Conservation (phyloP, 805 yeast genomes). For the Candida parachauliodes region DNA sequence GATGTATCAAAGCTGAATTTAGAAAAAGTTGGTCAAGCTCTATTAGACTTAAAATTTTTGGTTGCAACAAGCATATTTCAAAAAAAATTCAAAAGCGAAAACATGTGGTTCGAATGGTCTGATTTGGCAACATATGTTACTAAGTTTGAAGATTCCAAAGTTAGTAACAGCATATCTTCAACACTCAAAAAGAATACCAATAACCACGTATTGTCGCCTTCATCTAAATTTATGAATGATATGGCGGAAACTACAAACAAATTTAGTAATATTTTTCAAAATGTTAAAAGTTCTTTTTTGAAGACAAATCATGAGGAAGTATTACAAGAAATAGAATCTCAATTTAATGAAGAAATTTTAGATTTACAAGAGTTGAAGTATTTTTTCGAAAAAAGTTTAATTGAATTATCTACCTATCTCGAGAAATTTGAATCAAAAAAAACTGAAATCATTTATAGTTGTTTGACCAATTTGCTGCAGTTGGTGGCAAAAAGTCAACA, state of each 20-base stretch:
- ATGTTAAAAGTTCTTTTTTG: conserved; percentile 28
- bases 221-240: conserved; percentile 15
- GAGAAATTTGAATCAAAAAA: conserved; percentile 34
- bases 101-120: conserved; percentile 45
- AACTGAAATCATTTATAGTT: conserved; percentile 30
- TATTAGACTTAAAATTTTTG: conserved; percentile 32
- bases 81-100: conserved; percentile 37
- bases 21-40: conserved; percentile 39
- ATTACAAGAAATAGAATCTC: conserved; percentile 23
- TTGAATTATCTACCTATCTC: conserved; percentile 17
- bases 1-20: conserved; percentile 33
- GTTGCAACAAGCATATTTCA: conserved; percentile 28
- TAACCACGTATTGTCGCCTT: neutral
- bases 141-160: neutral
- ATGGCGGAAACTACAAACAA: conserved; percentile 24
- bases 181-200: neutral
- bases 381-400: conserved; percentile 27
- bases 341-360: conserved; percentile 33
- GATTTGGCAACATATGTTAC: conserved; percentile 20
- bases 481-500: conserved; percentile 26
- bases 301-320: conserved; percentile 27
- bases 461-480: conserved; percentile 32
- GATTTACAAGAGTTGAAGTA: conserved; percentile 29
- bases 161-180: neutral
- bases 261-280: conserved; percentile 30